Evolutionary conservation across 176 grass and related monocot genomes (phyloP).

Genomic region (Microstegium vimineum): DNA sequence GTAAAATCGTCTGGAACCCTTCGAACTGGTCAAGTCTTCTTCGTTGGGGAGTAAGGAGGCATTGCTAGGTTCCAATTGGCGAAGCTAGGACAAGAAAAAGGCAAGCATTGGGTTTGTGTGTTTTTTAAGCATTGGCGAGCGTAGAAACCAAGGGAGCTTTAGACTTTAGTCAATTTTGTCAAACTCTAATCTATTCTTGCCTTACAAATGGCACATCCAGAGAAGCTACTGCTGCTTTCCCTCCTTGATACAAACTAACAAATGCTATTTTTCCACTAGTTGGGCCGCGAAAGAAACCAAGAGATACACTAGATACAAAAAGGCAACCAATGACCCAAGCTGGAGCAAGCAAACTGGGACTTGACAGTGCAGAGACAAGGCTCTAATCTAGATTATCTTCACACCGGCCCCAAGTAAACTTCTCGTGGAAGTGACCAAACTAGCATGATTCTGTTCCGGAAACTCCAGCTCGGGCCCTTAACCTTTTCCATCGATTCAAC

Average conservation of each 20-base stretch:
- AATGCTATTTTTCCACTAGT: background rate
- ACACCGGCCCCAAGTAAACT: conserved; percentile 6
- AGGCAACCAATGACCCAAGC: background rate
- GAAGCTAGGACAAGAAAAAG: conserved; percentile 1
- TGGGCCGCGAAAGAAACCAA: conserved; percentile 15
- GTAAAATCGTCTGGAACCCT: background rate
- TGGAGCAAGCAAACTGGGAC: conserved; percentile 6
- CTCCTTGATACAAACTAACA: background rate
- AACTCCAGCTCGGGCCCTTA: conserved; percentile 12
- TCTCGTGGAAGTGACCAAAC: conserved; percentile 30
- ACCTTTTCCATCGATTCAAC: conserved; percentile 37
- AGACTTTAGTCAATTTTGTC: conserved; percentile 16
- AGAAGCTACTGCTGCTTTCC: background rate
- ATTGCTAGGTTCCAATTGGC: background rate
- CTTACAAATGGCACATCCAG: conserved; percentile 21
- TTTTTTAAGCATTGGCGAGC: conserved; percentile 26
- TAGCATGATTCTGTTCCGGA: conserved; percentile 21
- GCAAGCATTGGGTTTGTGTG: conserved; percentile 12
- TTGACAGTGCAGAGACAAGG: background rate
- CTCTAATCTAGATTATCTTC: conserved; percentile 25
- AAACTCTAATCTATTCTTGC: background rate
- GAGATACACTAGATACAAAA: background rate
- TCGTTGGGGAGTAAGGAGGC: conserved; percentile 12
- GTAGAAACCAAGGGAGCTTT: conserved; percentile 34
- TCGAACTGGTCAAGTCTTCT: conserved; percentile 22